Conservation (phyloP, 257 asterid species). For the Knoxia roxburghii region DNA sequence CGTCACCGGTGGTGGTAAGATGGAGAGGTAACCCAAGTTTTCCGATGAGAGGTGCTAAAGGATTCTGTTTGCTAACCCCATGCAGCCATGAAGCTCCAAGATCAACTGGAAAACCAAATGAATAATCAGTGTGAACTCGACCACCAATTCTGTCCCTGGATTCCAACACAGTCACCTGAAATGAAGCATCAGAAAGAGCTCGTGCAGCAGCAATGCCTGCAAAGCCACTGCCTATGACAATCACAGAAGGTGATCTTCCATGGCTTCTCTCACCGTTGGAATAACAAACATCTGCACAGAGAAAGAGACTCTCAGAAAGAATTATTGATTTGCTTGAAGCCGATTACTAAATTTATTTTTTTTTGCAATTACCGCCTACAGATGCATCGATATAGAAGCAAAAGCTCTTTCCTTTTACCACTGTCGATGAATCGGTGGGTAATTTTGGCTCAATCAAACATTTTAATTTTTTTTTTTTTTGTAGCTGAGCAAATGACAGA, state of each 20-base stretch:
- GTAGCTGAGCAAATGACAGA: too few relatives aligned
- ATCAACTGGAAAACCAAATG: conserved; percentile 97
- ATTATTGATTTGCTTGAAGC: background rate
- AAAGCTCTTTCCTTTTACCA: background rate
- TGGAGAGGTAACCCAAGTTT: conserved; percentile 89
- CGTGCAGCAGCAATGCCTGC: conserved; percentile 93
- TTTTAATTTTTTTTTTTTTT: too few relatives aligned
- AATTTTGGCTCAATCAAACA: background rate
- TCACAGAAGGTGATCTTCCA: conserved; percentile 60
- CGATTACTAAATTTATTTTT: background rate
- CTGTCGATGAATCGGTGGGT: background rate
- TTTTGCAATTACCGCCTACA: background rate
- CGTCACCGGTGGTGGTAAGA: conserved; percentile 94
- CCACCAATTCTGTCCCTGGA: conserved; percentile 98
- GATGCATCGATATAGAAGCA: background rate
- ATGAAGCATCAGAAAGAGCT: conserved; percentile 78
- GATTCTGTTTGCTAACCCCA: conserved; percentile 94
- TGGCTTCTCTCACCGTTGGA: conserved; percentile 44
- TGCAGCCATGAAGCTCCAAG: conserved; percentile 99
- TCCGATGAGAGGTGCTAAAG: conserved; percentile 83
- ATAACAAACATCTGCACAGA: conserved; percentile 45
- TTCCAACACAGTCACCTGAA: conserved; percentile 87
- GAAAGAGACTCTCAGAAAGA: conserved; percentile 2
- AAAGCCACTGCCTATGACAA: conserved; percentile 91
- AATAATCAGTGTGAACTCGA: conserved; percentile 84